phyloP scores from a whole-genome alignment of 148 eudicot genomes.

The Simmondsia chinensis region DNA sequence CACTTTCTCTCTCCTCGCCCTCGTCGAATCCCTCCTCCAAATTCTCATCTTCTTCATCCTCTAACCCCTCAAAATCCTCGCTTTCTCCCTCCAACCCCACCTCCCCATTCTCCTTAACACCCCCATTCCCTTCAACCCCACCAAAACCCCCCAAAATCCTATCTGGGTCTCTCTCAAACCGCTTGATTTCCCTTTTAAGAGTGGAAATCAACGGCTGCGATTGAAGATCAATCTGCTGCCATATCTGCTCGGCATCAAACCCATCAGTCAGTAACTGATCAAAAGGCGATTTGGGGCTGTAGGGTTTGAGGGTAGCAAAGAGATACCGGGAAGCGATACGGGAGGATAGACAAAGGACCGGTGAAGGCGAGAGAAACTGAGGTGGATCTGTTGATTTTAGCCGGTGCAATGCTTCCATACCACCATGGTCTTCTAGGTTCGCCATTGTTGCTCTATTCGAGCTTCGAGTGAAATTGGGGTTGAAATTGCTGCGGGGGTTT shows the following conservation, averaged over 20 bases:
- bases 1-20: slow-evolving; percentile 9
- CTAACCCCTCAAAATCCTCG: slow-evolving; percentile 6
- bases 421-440: background rate
- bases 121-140: slow-evolving; percentile 7
- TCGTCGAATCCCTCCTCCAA: slow-evolving; percentile 21
- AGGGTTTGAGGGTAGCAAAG: slow-evolving; percentile 47
- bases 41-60: slow-evolving; percentile 11
- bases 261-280: slow-evolving; percentile 44
- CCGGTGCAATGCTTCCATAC: slow-evolving; percentile 36
- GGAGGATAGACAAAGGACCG: slow-evolving; percentile 41
- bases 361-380: slow-evolving; percentile 39
- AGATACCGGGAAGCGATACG: slow-evolving; percentile 46
- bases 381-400: slow-evolving; percentile 65
- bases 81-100: slow-evolving; percentile 8
- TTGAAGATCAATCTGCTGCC: slow-evolving; percentile 88
- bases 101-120: slow-evolving; percentile 4
- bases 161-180: slow-evolving; percentile 55
- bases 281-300: slow-evolving; percentile 61
- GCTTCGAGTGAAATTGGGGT: too few relatives aligned
- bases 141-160: slow-evolving; percentile 31
- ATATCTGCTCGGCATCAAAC: slow-evolving; percentile 90
- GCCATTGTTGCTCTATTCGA: slow-evolving; percentile 21
- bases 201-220: slow-evolving; percentile 47
- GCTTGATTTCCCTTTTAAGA: slow-evolving; percentile 40
- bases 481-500: too few relatives aligned